These are phyloP conservation scores for Ustilago cynodontis DNA, from an alignment of 1,284 basidiomycete species.

Conservation along the genomic window DNA sequence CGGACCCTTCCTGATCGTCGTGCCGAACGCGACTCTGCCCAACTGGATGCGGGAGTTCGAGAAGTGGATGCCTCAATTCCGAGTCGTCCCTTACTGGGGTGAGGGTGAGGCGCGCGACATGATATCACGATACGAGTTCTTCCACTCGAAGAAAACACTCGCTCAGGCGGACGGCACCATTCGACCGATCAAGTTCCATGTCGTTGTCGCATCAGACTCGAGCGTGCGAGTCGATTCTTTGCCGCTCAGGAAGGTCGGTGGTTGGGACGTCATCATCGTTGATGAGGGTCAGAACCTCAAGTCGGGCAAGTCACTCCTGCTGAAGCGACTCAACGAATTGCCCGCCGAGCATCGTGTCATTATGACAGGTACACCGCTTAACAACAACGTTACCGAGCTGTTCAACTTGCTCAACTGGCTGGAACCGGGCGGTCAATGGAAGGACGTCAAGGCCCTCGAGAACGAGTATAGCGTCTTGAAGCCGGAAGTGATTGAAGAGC, in stretches of 20 bases:
- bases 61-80: constrained; percentile 82
- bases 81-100: constrained; percentile 84
- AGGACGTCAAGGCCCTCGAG: constrained; percentile 50
- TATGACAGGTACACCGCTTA: constrained; percentile 93
- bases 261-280: constrained; percentile 91
- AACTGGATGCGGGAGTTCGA: constrained; percentile 88
- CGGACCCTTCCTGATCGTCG: constrained; percentile 86
- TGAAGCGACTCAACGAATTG: constrained; percentile 86
- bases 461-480: constrained; percentile 56
- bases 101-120: constrained; percentile 76
- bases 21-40: constrained; percentile 92
- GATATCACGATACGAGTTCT: constrained; percentile 85
- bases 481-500: constrained; percentile 73
- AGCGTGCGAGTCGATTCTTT: constrained; percentile 40
- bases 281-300: constrained; percentile 87
- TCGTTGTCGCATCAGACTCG: constrained; percentile 54
- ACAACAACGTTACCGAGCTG: constrained; percentile 91
- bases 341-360: constrained; percentile 85
- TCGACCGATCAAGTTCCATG: constrained; percentile 51
- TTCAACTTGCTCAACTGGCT: constrained; percentile 61
- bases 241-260: constrained; percentile 78
- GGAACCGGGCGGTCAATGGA: constrained; percentile 48
- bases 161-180: constrained; percentile 57
- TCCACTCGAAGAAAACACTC: constrained; percentile 73
- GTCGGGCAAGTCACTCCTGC: constrained; percentile 77